These are phyloP conservation scores for Biscutella laevigata DNA, from an alignment of 441 rosid genomes.

Conservation along the genomic window DNA sequence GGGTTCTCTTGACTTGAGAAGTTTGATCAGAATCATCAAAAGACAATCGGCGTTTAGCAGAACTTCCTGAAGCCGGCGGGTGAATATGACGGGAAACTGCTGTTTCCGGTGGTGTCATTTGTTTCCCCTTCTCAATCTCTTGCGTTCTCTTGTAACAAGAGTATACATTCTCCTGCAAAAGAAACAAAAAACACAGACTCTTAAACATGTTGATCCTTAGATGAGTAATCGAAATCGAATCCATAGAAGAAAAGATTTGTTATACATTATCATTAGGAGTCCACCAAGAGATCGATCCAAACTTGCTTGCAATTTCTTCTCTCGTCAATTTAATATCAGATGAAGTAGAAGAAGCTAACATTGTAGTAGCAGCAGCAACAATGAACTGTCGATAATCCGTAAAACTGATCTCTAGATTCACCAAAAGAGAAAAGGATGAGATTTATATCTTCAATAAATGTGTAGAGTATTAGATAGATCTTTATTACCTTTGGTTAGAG, in stretches of 20 bases:
- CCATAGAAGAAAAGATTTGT: not conserved
- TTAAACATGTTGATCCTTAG: not conserved
- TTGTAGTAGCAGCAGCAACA: constrained; percentile 63
- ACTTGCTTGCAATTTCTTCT: constrained; percentile 39
- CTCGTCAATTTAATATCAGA: constrained; percentile 36
- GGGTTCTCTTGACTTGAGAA: constrained; percentile 37
- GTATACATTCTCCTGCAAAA: constrained; percentile 57
- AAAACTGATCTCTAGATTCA: constrained; percentile 44
- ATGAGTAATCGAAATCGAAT: not conserved
- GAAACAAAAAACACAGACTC: constrained; percentile 17
- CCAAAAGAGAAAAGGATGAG: not conserved
- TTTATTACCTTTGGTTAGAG: constrained; percentile 43
- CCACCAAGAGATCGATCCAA: constrained; percentile 44
- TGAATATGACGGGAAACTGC: not conserved
- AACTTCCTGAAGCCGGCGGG: constrained; percentile 28
- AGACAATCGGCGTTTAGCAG: constrained; percentile 51
- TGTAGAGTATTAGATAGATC: not conserved
- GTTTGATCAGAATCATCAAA: constrained; percentile 38
- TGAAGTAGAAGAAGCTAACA: constrained; percentile 45
- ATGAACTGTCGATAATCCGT: constrained; percentile 56
- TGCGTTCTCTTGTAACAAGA: constrained; percentile 50
- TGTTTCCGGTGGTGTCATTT: constrained; percentile 37
- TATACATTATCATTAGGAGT: constrained; percentile 44
- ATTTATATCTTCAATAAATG: not conserved
- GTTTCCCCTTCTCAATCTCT: constrained; percentile 42